Base-by-base conservation (phyloP, 2,329 filamentous ascomycete genomes). In the Colletotrichum tabaci region DNA sequence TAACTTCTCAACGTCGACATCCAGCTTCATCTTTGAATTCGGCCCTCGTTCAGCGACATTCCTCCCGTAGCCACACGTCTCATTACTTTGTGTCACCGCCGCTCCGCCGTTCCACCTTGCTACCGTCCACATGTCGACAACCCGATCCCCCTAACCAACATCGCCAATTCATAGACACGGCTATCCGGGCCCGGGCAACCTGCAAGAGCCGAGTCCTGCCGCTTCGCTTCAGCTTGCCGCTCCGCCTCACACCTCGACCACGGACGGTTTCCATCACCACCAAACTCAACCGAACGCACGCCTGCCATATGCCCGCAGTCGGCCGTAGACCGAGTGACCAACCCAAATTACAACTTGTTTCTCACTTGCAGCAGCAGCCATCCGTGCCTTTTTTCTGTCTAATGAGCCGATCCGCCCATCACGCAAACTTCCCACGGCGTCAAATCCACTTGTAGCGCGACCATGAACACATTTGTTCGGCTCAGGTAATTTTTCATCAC, bases 341-440 rank as follows among this genome's bases (percentile, higher is more conserved):
- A 71, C 70, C 61, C 61, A 61, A 49, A 42, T 62, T 71, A 66
- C 70, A 72, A 60, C 53, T 66, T 72, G 53, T 56, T 60, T 67
- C 69, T 72, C 69, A 70, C 69, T 72, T 65, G 69, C 68, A 72
- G 66, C 68, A 72, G 66, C 30, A 8, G 30, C 66, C 55, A 23
- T 67, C 67, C 61, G 56, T 26, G 23, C 46, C 35, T 67, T 46
- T 42, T 56, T 53, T 26, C 18, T 50, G 38, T 47, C 50, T 56
- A 16, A 38, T 13, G 15, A 49, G 13, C 12, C 55, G 30, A 58
- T 40, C 18, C 47, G 40, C 10, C 12, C 65, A 26, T 55, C 65
- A 57, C 65, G 49, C 61, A 46, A 65, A 52, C 44, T 55, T 55
- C 50, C 30, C 44, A 49, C 53, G 52, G 58, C 53, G n/a, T 60